A percentile compares a stretch with the other conserved stretches of the same genome.
Evolutionary conservation across 2,329 filamentous ascomycete species (phyloP).

Genomic region (Aspergillus aculeatus): DNA sequence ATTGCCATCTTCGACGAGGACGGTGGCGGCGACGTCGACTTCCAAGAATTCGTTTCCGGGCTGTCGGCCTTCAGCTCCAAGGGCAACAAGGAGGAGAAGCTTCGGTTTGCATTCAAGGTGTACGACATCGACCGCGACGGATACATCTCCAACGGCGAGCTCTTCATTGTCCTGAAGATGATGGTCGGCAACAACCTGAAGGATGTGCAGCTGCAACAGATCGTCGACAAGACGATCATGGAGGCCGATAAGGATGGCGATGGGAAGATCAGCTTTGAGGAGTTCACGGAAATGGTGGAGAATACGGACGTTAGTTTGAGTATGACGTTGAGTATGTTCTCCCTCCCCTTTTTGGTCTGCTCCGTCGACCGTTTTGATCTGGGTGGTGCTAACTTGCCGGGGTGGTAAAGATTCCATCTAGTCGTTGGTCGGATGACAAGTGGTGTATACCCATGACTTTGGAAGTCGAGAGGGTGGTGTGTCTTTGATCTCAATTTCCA

Average conservation of each 20-base stretch:
- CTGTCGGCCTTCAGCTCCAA: constrained; percentile 95
- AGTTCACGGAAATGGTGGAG: constrained; percentile 99
- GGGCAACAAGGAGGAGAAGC: constrained; percentile 98
- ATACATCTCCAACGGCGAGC: constrained; percentile 97
- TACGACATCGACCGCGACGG: constrained; percentile 99
- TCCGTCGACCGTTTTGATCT: background rate
- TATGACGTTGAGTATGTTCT: constrained; percentile 62
- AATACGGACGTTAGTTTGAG: constrained; percentile 74
- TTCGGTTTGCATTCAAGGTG: constrained; percentile 96
- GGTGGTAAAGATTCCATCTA: constrained; percentile 5
- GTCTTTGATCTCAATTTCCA: background rate
- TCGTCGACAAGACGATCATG: constrained; percentile 99
- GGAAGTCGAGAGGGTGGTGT: background rate
- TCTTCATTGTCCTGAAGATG: constrained; percentile 99
- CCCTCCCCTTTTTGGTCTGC: background rate
- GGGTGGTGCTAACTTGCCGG: background rate
- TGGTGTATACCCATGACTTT: background rate
- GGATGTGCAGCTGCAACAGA: constrained; percentile 97
- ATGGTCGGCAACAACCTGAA: constrained; percentile 99
- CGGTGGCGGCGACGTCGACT: constrained; percentile 95
- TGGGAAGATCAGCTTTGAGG: constrained; percentile 98
- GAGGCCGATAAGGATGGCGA: constrained; percentile 95
- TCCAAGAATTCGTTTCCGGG: constrained; percentile 96
- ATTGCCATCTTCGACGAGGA: constrained; percentile 99
- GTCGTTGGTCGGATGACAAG: background rate